Evolutionary conservation across 805 yeast species (phyloP).

Genomic region (Saccharomycopsis selenospora): DNA sequence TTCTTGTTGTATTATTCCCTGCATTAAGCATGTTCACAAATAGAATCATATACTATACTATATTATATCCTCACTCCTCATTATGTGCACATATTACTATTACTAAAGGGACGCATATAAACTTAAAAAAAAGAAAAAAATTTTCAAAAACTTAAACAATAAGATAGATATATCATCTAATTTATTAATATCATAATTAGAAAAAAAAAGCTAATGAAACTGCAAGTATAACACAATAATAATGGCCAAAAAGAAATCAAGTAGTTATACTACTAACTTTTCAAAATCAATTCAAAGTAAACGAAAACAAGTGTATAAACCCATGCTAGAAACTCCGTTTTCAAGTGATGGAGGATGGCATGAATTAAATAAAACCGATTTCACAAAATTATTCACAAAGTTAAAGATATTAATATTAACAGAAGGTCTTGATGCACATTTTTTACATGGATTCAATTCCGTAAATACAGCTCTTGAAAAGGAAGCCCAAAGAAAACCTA

Average conservation of each 20-base stretch:
- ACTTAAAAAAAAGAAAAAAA: not conserved
- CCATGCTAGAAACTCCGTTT: conserved; percentile 19
- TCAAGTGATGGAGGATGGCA: conserved; percentile 6
- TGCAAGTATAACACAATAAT: too few relatives aligned
- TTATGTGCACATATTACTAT: not conserved
- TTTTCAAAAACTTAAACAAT: too few relatives aligned
- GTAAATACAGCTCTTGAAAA: conserved; percentile 10
- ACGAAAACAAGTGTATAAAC: conserved; percentile 14
- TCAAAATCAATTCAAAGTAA: conserved; percentile 11
- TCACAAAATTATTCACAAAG: not conserved
- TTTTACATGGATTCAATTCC: conserved; percentile 15
- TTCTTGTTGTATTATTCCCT: too few relatives aligned
- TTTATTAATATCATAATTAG: too few relatives aligned
- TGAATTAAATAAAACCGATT: not conserved
- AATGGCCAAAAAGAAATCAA: too few relatives aligned
- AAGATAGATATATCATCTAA: too few relatives aligned
- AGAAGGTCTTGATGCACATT: too few relatives aligned
- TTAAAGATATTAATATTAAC: too few relatives aligned
- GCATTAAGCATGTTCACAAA: too few relatives aligned
- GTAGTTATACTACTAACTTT: conserved; percentile 4
- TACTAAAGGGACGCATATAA: not conserved
- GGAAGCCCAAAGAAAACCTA: conserved; percentile 8
- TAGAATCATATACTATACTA: too few relatives aligned
- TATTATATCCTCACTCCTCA: too few relatives aligned
- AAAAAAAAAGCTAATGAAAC: too few relatives aligned